Evolutionary conservation across 495 filamentous ascomycete species (phyloP).

Genomic region (Umbilicaria muhlenbergii): DNA sequence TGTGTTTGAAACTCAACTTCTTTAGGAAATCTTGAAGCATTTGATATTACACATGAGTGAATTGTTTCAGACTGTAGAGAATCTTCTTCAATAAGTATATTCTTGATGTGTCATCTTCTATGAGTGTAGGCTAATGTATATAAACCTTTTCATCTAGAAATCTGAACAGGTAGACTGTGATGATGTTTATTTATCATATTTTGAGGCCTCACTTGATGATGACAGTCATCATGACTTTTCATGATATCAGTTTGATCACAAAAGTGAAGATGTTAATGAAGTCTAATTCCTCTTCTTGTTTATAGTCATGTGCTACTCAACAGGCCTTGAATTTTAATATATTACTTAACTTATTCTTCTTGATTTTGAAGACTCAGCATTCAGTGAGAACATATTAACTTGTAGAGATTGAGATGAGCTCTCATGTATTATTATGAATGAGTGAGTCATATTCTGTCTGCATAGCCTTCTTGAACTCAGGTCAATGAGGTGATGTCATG

Average conservation of each 20-base stretch:
- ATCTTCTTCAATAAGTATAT: conserved; percentile 7
- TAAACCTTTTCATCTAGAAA: conserved; percentile 13
- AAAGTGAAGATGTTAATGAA: conserved; percentile 25
- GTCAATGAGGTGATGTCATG: conserved; percentile 6
- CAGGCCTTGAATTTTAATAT: conserved; percentile 16
- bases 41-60: conserved; percentile 5
- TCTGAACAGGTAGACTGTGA: conserved; percentile 17
- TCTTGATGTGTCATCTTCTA: conserved; percentile 7
- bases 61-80: conserved; percentile 13
- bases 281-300: conserved; percentile 20
- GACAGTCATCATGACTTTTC: conserved; percentile 16
- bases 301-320: conserved; percentile 18
- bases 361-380: conserved; percentile 21
- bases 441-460: conserved; percentile 15
- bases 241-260: conserved; percentile 25
- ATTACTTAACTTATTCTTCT: conserved; percentile 15
- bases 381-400: conserved; percentile 13
- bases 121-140: conserved; percentile 12
- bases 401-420: conserved; percentile 12
- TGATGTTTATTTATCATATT: conserved; percentile 19
- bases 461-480: conserved; percentile 10
- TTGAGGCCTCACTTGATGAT: conserved; percentile 8
- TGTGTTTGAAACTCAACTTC: conserved; percentile 3
- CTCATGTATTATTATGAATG: conserved; percentile 16
- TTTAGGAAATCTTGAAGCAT: conserved; percentile 4